Percentiles rank a stretch among this genome's conserved stretches.
phyloP scores from a whole-genome alignment of 2,329 filamentous ascomycete species.

The Pestalotiopsis sp. region DNA sequence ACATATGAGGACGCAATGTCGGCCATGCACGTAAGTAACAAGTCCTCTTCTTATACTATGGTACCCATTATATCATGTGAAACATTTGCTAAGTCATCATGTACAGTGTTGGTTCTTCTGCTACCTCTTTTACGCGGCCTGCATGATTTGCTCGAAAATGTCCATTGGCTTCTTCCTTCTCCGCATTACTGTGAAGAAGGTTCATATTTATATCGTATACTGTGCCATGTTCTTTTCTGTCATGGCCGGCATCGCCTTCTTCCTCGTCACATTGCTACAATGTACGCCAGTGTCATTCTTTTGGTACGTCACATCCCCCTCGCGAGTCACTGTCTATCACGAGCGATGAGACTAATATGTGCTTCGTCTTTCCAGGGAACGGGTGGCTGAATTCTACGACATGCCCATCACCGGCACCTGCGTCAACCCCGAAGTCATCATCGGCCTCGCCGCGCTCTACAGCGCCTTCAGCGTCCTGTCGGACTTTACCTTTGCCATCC shows the following conservation, averaged over 20 bases:
- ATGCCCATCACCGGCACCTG: slow-evolving; percentile 21
- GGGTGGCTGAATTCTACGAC: not conserved
- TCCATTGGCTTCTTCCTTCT: slow-evolving; percentile 24
- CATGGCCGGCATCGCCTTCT: slow-evolving; percentile 20
- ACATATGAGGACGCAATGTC: not conserved
- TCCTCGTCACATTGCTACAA: slow-evolving; percentile 24
- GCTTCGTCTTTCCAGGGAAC: not conserved
- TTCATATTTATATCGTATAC: slow-evolving; percentile 23
- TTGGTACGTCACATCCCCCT: slow-evolving; percentile 17
- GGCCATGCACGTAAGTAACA: slow-evolving; percentile 15
- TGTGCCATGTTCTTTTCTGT: slow-evolving; percentile 18
- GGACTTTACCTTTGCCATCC: slow-evolving; percentile 53
- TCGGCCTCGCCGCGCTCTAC: slow-evolving; percentile 46
- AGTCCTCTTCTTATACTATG: not conserved
- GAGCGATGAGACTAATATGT: not conserved
- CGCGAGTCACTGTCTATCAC: not conserved
- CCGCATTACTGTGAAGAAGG: slow-evolving; percentile 20
- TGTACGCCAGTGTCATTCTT: slow-evolving; percentile 22
- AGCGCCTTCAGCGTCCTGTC: slow-evolving; percentile 45
- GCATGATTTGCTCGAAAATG: slow-evolving; percentile 22
- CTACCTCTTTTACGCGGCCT: slow-evolving; percentile 19
- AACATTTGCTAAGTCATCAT: not conserved
- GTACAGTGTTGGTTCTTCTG: slow-evolving; percentile 18
- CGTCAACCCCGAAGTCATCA: slow-evolving; percentile 37
- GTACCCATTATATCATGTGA: not conserved